Evolutionary conservation across 148 eudicot genomes (phyloP).

Genomic region (Vaccinium myrtillus): DNA sequence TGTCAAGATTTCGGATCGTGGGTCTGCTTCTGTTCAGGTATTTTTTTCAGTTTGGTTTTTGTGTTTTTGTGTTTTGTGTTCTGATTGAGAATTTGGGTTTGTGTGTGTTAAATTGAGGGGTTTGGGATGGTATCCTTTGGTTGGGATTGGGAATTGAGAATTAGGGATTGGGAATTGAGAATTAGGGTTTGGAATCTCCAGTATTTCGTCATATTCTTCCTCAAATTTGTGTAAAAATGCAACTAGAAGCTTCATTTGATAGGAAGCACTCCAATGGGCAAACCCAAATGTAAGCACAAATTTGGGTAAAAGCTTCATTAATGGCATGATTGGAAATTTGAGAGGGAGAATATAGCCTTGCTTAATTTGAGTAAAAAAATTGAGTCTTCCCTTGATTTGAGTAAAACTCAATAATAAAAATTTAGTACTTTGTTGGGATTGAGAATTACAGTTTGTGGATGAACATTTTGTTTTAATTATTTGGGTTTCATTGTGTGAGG

Average conservation of each 20-base stretch:
- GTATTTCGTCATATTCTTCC: neutral
- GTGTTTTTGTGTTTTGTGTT: neutral
- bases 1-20: constrained; percentile 62
- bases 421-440: too few relatives aligned
- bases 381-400: too few relatives aligned
- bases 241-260: neutral
- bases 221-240: neutral
- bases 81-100: neutral
- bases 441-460: too few relatives aligned
- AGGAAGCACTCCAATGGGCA: neutral
- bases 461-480: too few relatives aligned
- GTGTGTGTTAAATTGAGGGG: neutral
- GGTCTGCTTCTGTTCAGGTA: constrained; percentile 81
- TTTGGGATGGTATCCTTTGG: neutral
- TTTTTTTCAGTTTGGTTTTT: neutral
- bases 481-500: too few relatives aligned
- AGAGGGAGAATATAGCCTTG: too few relatives aligned
- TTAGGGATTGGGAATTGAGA: neutral
- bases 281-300: neutral
- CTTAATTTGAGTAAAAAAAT: too few relatives aligned
- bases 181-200: neutral
- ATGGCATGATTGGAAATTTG: too few relatives aligned
- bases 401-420: too few relatives aligned
- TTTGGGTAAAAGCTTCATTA: neutral
- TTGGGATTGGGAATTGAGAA: neutral